These are phyloP conservation scores for Sorghum bicolor DNA, from an alignment of 176 grass and related monocot genomes.

Conservation along the genomic window DNA sequence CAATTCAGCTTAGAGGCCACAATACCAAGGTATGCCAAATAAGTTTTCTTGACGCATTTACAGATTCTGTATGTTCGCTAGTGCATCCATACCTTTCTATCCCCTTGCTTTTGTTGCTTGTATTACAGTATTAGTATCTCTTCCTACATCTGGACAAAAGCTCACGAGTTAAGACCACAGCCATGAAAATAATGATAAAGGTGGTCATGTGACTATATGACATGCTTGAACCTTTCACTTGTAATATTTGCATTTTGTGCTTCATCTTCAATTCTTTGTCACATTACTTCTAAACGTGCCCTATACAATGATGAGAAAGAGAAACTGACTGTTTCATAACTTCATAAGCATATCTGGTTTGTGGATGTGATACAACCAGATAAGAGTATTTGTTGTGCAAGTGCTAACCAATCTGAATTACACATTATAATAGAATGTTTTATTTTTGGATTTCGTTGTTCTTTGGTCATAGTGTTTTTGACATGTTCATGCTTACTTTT, in stretches of 20 bases:
- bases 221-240: slow-evolving; percentile 12
- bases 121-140: background rate
- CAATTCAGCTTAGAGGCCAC: slow-evolving; percentile 92
- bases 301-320: too few species aligned
- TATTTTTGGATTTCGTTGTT: background rate
- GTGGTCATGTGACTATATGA: background rate
- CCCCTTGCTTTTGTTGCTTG: slow-evolving; percentile 26
- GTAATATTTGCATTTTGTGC: slow-evolving; percentile 4
- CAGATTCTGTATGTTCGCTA: slow-evolving; percentile 9
- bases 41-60: slow-evolving; percentile 17
- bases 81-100: background rate
- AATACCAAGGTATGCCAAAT: slow-evolving; percentile 68
- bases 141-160: slow-evolving; percentile 14
- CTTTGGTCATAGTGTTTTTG: background rate
- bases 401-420: background rate
- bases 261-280: slow-evolving; percentile 11
- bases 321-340: too few species aligned
- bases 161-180: background rate
- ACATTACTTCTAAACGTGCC: background rate
- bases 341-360: background rate
- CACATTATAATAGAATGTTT: slow-evolving; percentile 14
- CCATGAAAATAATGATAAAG: slow-evolving; percentile 22
- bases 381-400: background rate
- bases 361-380: background rate
- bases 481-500: slow-evolving; percentile 20